A percentile compares a stretch with the other conserved stretches of the same genome.
phyloP scores from a whole-genome alignment of 768 basidiomycete species.

The Fomitopsis pulvina region DNA sequence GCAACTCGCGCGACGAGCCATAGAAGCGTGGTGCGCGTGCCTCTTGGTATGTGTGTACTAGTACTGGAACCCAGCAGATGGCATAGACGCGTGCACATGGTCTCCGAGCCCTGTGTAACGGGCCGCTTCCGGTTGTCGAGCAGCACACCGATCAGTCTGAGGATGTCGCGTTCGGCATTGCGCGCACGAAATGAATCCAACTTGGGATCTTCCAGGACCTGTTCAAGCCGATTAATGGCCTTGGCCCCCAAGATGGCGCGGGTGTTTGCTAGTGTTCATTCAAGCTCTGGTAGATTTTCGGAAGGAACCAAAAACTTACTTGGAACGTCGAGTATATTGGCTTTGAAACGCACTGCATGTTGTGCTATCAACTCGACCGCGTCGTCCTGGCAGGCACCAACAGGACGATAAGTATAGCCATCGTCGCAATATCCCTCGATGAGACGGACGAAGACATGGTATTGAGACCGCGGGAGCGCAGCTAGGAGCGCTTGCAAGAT shows the following conservation, averaged over 20 bases:
- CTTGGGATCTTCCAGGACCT: neutral
- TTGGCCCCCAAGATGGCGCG: neutral
- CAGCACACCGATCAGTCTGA: neutral
- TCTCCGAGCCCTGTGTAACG: neutral
- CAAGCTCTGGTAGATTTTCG: neutral
- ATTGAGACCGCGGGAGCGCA: neutral
- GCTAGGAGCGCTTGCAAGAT: neutral
- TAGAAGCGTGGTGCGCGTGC: neutral
- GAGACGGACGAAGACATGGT: neutral
- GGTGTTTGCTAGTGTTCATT: neutral
- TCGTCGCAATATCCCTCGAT: neutral
- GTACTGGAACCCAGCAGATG: neutral
- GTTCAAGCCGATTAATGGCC: neutral
- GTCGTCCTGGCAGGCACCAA: neutral
- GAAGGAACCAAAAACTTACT: neutral
- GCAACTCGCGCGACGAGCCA: neutral
- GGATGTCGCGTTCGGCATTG: neutral
- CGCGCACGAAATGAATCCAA: neutral
- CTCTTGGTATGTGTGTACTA: neutral
- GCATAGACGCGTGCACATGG: neutral
- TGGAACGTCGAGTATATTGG: no score
- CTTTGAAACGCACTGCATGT: neutral
- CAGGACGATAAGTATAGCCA: neutral
- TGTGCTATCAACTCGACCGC: neutral
- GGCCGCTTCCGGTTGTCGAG: neutral